Percentiles rank a stretch among this genome's conserved stretches.
These are phyloP conservation scores for Gentiana macrophylla DNA, from an alignment of 257 asterid genomes.

Conservation along the genomic window DNA sequence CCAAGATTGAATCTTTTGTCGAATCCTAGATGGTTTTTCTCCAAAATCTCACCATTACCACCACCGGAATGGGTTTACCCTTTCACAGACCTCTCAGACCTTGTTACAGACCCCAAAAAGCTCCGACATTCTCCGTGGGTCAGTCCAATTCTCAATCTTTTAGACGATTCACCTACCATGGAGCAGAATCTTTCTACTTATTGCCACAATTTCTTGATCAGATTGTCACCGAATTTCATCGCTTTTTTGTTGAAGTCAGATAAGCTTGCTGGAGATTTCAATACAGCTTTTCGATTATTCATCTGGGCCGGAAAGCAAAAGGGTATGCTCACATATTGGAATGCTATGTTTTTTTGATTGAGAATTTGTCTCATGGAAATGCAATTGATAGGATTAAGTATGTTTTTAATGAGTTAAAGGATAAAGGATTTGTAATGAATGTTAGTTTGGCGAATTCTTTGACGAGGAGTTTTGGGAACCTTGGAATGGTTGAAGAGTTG, in stretches of 20 bases:
- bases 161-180: slow-evolving; percentile 29
- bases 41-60: slow-evolving; percentile 36
- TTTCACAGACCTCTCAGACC: slow-evolving; percentile 64
- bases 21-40: slow-evolving; percentile 22
- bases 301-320: slow-evolving; percentile 69
- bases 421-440: slow-evolving; percentile 34
- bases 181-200: slow-evolving; percentile 46
- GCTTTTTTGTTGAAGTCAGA: slow-evolving; percentile 44
- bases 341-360: slow-evolving; percentile 60
- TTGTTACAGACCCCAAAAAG: slow-evolving; percentile 37
- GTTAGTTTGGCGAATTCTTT: slow-evolving; percentile 53
- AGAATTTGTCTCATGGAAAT: slow-evolving; percentile 37
- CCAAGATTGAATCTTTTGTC: slow-evolving; percentile 19
- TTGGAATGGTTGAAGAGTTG: slow-evolving; percentile 87
- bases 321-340: slow-evolving; percentile 71
- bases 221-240: slow-evolving; percentile 57
- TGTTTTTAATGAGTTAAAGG: slow-evolving; percentile 41
- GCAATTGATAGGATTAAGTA: slow-evolving; percentile 38
- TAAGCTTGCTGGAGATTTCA: slow-evolving; percentile 24
- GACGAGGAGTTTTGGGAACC: slow-evolving; percentile 71
- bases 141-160: slow-evolving; percentile 43
- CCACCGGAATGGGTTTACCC: slow-evolving; percentile 98
- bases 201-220: slow-evolving; percentile 55
- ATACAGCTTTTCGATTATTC: slow-evolving; percentile 51
- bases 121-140: slow-evolving; percentile 82